Percentiles rank a stretch among this genome's conserved stretches.
These are phyloP conservation scores for Cyathus olla DNA, from an alignment of 1,284 basidiomycete species.

Conservation along the genomic window DNA sequence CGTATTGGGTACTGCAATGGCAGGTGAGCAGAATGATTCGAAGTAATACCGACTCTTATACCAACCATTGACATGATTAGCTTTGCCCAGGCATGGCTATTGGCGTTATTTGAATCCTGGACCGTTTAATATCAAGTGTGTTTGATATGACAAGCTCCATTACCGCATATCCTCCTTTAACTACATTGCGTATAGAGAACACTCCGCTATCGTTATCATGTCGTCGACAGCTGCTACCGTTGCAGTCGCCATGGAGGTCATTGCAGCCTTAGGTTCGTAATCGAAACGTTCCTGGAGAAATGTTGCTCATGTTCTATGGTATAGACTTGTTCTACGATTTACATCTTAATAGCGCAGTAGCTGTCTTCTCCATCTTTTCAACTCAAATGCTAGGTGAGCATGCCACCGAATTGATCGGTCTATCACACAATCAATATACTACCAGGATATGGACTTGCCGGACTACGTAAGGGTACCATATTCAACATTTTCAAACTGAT, in stretches of 20 bases:
- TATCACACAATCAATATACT: background rate
- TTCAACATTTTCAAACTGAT: background rate
- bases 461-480: background rate
- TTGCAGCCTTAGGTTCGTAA: conserved; percentile 61
- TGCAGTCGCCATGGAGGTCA: conserved; percentile 68
- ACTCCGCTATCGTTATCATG: conserved; percentile 70
- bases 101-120: conserved; percentile 65
- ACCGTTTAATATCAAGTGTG: conserved; percentile 66
- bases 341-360: conserved; percentile 59
- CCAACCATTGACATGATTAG: background rate
- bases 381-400: conserved; percentile 66
- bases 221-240: conserved; percentile 66
- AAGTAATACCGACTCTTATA: background rate
- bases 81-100: conserved; percentile 52
- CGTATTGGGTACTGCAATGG: conserved; percentile 66
- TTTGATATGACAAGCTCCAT: background rate
- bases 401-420: background rate
- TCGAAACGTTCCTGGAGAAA: background rate
- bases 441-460: background rate
- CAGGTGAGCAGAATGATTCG: conserved; percentile 34
- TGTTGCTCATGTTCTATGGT: no score
- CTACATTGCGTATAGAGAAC: conserved; percentile 48
- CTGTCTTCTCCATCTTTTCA: conserved; percentile 67
- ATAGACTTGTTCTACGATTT: conserved; percentile 64
- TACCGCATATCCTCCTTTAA: no score